A percentile compares a stretch with the other conserved stretches of the same genome.
These are phyloP conservation scores for Bertia moriformis DNA, from an alignment of 2,329 filamentous ascomycete genomes.

Conservation along the genomic window DNA sequence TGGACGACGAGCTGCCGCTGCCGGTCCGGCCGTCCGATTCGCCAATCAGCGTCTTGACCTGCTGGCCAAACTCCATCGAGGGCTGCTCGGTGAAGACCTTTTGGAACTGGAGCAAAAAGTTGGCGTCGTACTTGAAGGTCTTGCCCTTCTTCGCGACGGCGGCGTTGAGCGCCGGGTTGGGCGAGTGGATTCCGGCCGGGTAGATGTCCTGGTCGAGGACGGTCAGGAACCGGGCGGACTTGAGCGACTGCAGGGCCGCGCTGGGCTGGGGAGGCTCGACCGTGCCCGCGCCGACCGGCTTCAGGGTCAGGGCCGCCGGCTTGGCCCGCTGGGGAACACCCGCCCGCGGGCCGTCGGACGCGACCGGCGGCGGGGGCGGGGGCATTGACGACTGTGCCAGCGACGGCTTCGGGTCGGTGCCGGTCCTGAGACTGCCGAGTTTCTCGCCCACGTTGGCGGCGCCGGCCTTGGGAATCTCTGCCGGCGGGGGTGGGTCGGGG, in stretches of 20 bases:
- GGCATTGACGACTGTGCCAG: constrained; percentile 7
- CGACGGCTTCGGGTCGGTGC: constrained; percentile 21
- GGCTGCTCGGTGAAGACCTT: constrained; percentile 93
- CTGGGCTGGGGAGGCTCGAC: constrained; percentile 87
- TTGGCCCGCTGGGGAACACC: constrained; percentile 37
- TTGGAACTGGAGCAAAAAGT: constrained; percentile 93
- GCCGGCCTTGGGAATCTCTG: not conserved
- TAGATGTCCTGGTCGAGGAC: constrained; percentile 70
- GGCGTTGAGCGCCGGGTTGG: constrained; percentile 78
- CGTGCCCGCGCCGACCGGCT: constrained; percentile 65
- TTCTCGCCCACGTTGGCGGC: constrained; percentile 23
- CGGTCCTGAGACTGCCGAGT: constrained; percentile 33
- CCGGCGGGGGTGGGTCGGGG: constrained; percentile 6
- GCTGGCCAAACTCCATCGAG: constrained; percentile 79
- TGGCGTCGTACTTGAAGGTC: constrained; percentile 86
- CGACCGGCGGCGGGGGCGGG: constrained; percentile 11
- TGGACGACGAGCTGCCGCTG: constrained; percentile 45
- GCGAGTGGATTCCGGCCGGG: constrained; percentile 72
- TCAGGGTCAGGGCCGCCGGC: constrained; percentile 76
- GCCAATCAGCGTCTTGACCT: constrained; percentile 75
- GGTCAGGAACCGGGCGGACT: constrained; percentile 80
- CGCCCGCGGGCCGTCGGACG: constrained; percentile 44
- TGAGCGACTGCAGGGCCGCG: constrained; percentile 81
- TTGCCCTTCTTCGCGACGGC: constrained; percentile 66
- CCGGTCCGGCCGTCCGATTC: constrained; percentile 38